Percentiles rank a stretch among this genome's conserved stretches.
These are phyloP conservation scores for Moesziomyces parantarcticus DNA, from an alignment of 1,284 basidiomycete genomes.

Conservation along the genomic window DNA sequence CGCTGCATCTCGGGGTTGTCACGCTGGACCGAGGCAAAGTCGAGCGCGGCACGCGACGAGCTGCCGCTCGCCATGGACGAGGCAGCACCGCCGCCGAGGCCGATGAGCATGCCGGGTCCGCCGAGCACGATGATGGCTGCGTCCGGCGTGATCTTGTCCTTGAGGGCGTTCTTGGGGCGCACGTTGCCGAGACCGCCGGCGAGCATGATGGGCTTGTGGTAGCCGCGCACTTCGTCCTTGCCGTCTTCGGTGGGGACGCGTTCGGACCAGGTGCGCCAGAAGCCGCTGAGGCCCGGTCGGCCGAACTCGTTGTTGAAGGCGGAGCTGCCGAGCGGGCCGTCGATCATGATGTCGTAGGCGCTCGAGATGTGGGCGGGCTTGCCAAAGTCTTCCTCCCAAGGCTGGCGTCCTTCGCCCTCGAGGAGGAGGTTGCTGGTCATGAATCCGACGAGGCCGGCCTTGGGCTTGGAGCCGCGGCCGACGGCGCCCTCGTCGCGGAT, in stretches of 20 bases:
- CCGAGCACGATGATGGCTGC: slow-evolving; percentile 84
- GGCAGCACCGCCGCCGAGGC: slow-evolving; percentile 94
- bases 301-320: slow-evolving; percentile 99
- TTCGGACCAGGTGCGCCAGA: slow-evolving; percentile 66
- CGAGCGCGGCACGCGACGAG: slow-evolving; percentile 85
- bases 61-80: slow-evolving; percentile 79
- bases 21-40: slow-evolving; percentile 96
- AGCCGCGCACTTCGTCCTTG: slow-evolving; percentile 80
- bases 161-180: slow-evolving; percentile 67
- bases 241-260: slow-evolving; percentile 53
- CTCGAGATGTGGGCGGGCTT: slow-evolving; percentile 90
- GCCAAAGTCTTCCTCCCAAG: slow-evolving; percentile 73
- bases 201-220: slow-evolving; percentile 99
- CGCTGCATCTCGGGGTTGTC: slow-evolving; percentile 99
- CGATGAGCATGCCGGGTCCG: slow-evolving; percentile 95
- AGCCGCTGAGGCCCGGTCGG: slow-evolving; percentile 78
- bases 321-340: slow-evolving; percentile 91
- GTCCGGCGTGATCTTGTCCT: slow-evolving; percentile 60
- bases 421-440: slow-evolving; percentile 86
- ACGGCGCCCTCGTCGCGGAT: slow-evolving; percentile 98
- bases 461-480: slow-evolving; percentile 92
- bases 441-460: slow-evolving; percentile 93
- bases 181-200: slow-evolving; percentile 97
- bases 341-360: slow-evolving; percentile 95
- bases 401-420: slow-evolving; percentile 49